Conservation (phyloP, 2,329 filamentous ascomycete species). For the Amylocarpus encephaloides region DNA sequence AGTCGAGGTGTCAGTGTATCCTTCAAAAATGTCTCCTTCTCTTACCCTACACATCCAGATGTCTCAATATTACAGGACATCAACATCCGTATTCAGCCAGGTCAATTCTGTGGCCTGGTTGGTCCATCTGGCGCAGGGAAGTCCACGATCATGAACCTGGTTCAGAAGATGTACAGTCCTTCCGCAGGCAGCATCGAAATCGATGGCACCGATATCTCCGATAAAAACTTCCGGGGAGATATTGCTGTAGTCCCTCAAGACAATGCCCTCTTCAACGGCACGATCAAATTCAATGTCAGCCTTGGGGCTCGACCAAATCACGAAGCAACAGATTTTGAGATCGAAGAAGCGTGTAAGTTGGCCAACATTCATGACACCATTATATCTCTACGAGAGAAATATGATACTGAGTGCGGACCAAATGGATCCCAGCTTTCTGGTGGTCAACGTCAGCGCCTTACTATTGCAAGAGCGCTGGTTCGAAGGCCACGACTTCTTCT, state of each 20-base stretch:
- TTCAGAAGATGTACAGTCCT: constrained; percentile 91
- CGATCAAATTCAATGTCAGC: constrained; percentile 48
- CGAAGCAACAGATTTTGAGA: constrained; percentile 46
- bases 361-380: constrained; percentile 48
- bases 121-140: constrained; percentile 82
- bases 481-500: constrained; percentile 79
- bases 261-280: constrained; percentile 50
- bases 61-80: background rate
- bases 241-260: constrained; percentile 54
- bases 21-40: background rate
- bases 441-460: constrained; percentile 88
- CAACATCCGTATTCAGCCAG: constrained; percentile 63
- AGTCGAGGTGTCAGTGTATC: background rate
- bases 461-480: constrained; percentile 79
- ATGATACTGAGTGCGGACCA: constrained; percentile 75
- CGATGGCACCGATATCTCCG: background rate
- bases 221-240: constrained; percentile 40
- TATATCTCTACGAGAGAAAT: constrained; percentile 48
- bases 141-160: constrained; percentile 59
- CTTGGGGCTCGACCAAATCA: constrained; percentile 49
- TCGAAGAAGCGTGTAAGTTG: constrained; percentile 40
- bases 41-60: background rate
- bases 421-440: constrained; percentile 80
- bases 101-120: constrained; percentile 87
- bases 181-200: constrained; percentile 20